Evolutionary conservation across 768 basidiomycete genomes (phyloP).

Genomic region (Ramaria rubella): DNA sequence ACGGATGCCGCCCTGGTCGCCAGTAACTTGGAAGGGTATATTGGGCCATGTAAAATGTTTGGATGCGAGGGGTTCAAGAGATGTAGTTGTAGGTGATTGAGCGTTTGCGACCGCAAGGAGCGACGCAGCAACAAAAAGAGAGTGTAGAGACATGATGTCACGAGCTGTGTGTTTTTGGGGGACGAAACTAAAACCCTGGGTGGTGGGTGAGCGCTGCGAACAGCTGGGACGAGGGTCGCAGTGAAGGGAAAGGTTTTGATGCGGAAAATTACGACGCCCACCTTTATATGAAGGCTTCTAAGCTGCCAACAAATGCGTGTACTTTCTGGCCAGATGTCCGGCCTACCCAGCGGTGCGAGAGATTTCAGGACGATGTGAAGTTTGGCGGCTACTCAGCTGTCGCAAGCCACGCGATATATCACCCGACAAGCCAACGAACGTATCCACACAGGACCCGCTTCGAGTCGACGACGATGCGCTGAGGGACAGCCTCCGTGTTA

Average conservation of each 20-base stretch:
- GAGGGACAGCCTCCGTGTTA: too few relatives aligned
- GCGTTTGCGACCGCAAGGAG: neutral
- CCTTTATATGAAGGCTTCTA: too few relatives aligned
- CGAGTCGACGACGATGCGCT: too few relatives aligned
- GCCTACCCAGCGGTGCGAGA: too few relatives aligned
- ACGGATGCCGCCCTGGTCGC: conserved; percentile 16
- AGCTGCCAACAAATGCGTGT: too few relatives aligned
- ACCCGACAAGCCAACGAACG: too few relatives aligned
- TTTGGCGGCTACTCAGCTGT: too few relatives aligned
- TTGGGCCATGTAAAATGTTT: conserved; percentile 8
- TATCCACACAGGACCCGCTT: too few relatives aligned
- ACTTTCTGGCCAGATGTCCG: too few relatives aligned
- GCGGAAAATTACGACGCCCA: too few relatives aligned
- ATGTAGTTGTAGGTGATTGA: conserved; percentile 1
- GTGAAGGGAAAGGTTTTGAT: neutral
- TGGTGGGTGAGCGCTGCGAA: neutral
- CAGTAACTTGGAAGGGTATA: conserved; percentile 45
- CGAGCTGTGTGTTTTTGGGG: neutral
- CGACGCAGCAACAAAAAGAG: conserved; percentile 8
- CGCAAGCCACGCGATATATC: too few relatives aligned
- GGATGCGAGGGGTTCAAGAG: conserved; percentile 12
- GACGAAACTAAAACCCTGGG: neutral
- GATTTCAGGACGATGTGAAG: too few relatives aligned
- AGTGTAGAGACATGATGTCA: conserved; percentile 3
- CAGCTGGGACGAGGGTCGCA: neutral